These are phyloP conservation scores for Fusarium musae DNA, from an alignment of 2,329 filamentous ascomycete genomes.

Conservation along the genomic window DNA sequence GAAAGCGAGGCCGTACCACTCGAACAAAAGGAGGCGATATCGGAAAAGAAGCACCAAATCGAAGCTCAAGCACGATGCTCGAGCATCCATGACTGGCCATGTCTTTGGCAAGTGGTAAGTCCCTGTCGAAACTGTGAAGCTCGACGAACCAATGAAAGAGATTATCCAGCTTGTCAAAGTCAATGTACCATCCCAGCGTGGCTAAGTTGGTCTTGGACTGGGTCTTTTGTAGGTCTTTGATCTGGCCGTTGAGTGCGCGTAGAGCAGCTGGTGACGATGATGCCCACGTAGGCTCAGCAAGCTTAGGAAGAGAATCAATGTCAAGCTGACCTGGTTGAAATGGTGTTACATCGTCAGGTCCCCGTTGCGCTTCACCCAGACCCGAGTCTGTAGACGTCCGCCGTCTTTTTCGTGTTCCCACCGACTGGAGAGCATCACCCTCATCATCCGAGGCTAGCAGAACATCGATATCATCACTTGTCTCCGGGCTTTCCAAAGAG, in stretches of 20 bases:
- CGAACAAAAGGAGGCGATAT: slow-evolving; percentile 86
- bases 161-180: slow-evolving; percentile 73
- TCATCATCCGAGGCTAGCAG: slow-evolving; percentile 41
- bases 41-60: slow-evolving; percentile 81
- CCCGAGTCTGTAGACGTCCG: slow-evolving; percentile 35
- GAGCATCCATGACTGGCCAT: slow-evolving; percentile 71
- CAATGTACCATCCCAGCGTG: slow-evolving; percentile 86
- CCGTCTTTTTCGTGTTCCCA: slow-evolving; percentile 34
- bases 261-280: slow-evolving; percentile 44
- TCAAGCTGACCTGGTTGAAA: slow-evolving; percentile 77
- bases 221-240: slow-evolving; percentile 70
- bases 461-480: slow-evolving; percentile 31
- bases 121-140: slow-evolving; percentile 80
- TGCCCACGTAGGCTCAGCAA: slow-evolving; percentile 56
- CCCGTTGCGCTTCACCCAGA: slow-evolving; percentile 21
- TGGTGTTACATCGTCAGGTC: slow-evolving; percentile 41
- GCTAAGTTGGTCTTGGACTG: slow-evolving; percentile 71
- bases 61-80: slow-evolving; percentile 83
- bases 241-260: slow-evolving; percentile 56
- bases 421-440: background rate
- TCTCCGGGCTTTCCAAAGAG: background rate
- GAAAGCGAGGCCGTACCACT: slow-evolving; percentile 82
- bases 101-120: slow-evolving; percentile 77
- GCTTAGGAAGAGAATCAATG: slow-evolving; percentile 67
- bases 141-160: slow-evolving; percentile 94